Evolutionary conservation across 2,329 filamentous ascomycete genomes (phyloP).

Genomic region (Thielaviopsis punctulata): DNA sequence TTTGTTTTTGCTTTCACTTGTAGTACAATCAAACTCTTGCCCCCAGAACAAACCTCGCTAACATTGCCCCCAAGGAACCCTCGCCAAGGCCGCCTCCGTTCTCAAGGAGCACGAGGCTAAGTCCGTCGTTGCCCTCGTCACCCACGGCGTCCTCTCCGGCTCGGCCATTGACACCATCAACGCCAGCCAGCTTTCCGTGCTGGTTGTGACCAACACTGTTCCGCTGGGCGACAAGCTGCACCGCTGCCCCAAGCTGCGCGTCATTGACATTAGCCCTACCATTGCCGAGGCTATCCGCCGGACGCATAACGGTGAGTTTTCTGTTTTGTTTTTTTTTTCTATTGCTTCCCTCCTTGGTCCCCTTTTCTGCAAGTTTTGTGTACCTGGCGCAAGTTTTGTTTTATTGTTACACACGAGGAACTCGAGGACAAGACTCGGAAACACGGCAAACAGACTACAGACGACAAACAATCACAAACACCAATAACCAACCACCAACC

Average conservation of each 20-base stretch:
- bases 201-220: slow-evolving; percentile 75
- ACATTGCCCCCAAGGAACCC: slow-evolving; percentile 13
- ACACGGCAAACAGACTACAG: too few relatives aligned
- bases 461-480: too few relatives aligned
- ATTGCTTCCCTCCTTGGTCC: too few relatives aligned
- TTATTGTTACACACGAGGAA: too few relatives aligned
- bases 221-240: slow-evolving; percentile 53
- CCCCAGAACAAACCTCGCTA: neutral
- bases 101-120: slow-evolving; percentile 74
- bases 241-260: slow-evolving; percentile 62
- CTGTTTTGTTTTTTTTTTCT: too few relatives aligned
- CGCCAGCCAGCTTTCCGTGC: slow-evolving; percentile 52
- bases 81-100: slow-evolving; percentile 71
- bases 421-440: too few relatives aligned
- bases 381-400: too few relatives aligned
- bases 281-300: slow-evolving; percentile 52
- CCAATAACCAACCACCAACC: too few relatives aligned
- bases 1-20: neutral
- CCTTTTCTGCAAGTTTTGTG: too few relatives aligned
- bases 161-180: slow-evolving; percentile 79
- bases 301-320: slow-evolving; percentile 43
- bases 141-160: slow-evolving; percentile 79
- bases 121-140: slow-evolving; percentile 86
- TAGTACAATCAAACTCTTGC: neutral
- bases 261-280: slow-evolving; percentile 82